phyloP scores from a whole-genome alignment of 1,284 basidiomycete genomes.

The Puccinia novopanici region DNA sequence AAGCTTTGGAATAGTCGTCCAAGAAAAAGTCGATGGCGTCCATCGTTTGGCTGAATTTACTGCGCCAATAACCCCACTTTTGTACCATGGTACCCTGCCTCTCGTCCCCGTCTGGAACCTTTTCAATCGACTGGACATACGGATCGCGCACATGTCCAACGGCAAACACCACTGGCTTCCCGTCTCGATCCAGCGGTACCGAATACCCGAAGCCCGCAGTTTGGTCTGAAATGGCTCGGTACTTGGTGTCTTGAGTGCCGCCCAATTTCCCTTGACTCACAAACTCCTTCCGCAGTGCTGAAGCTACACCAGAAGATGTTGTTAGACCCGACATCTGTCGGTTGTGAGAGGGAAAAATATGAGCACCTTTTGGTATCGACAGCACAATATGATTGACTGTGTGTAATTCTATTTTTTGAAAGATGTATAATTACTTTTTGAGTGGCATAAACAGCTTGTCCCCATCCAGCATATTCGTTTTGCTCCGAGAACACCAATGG shows the following conservation, averaged over 20 bases:
- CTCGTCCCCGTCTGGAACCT: neutral
- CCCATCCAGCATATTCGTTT: slow-evolving; percentile 59
- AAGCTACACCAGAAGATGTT: slow-evolving; percentile 32
- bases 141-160: slow-evolving; percentile 47
- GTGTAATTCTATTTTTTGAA: too few relatives aligned
- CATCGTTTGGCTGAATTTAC: slow-evolving; percentile 54
- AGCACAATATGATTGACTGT: too few relatives aligned
- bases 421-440: slow-evolving; percentile 43
- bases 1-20: slow-evolving; percentile 56
- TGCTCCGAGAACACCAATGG: slow-evolving; percentile 56
- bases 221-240: slow-evolving; percentile 39
- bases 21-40: slow-evolving; percentile 57
- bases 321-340: slow-evolving; percentile 16
- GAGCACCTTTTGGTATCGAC: too few relatives aligned
- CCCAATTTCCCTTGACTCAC: slow-evolving; percentile 52
- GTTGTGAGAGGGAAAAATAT: neutral
- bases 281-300: slow-evolving; percentile 55
- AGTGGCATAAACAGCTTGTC: slow-evolving; percentile 56
- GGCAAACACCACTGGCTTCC: slow-evolving; percentile 18
- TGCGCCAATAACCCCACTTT: slow-evolving; percentile 56
- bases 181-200: neutral
- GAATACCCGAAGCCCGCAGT: slow-evolving; percentile 36
- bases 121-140: slow-evolving; percentile 35
- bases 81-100: neutral
- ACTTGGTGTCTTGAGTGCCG: slow-evolving; percentile 17